phyloP scores from a whole-genome alignment of 768 basidiomycete species.

The Ramaria rubella region DNA sequence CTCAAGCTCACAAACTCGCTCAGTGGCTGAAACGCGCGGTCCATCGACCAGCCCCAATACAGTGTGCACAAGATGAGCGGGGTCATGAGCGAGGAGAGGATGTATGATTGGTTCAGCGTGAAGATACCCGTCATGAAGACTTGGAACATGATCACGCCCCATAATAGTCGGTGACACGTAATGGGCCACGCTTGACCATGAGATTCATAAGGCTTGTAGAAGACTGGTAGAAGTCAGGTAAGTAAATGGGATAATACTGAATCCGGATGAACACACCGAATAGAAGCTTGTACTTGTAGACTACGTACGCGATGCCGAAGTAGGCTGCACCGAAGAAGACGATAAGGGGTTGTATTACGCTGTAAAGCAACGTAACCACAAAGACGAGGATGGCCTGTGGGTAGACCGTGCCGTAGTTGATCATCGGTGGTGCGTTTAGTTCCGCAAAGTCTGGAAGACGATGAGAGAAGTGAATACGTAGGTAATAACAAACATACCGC shows the following conservation, averaged over 20 bases:
- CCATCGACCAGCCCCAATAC: conserved; percentile 76
- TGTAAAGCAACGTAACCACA: conserved; percentile 90
- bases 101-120: conserved; percentile 54
- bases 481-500: conserved; percentile 47
- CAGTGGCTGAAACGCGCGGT: conserved; percentile 59
- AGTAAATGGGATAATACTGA: neutral
- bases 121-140: conserved; percentile 98
- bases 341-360: conserved; percentile 92
- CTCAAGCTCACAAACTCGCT: conserved; percentile 81
- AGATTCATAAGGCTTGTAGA: conserved; percentile 97
- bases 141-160: conserved; percentile 90
- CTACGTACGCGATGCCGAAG: conserved; percentile 92
- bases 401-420: conserved; percentile 96
- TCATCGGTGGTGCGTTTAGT: conserved; percentile 94
- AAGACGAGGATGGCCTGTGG: conserved; percentile 96
- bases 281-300: conserved; percentile 96
- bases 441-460: conserved; percentile 76
- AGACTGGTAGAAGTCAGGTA: conserved; percentile 47
- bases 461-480: neutral
- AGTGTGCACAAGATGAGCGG: conserved; percentile 74
- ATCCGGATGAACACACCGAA: conserved; percentile 56
- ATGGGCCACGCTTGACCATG: conserved; percentile 98
- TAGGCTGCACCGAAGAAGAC: conserved; percentile 93
- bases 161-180: conserved; percentile 85
- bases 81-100: conserved; percentile 55